These are phyloP conservation scores for Eucalyptus fibrosa DNA, from an alignment of 345 rosid species.

Conservation along the genomic window DNA sequence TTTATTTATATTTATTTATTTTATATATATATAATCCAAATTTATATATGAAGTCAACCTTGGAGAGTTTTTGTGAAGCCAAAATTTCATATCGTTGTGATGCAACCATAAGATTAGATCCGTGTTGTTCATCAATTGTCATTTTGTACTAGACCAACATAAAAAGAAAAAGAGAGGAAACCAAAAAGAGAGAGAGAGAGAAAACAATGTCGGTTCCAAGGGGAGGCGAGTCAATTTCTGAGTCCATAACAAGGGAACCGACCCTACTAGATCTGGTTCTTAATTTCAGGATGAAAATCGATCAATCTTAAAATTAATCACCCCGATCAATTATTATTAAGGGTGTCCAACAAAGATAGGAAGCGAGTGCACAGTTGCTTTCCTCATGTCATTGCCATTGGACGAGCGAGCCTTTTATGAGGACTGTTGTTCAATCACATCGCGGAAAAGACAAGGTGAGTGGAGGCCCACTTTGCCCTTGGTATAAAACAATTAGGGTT, in stretches of 20 bases:
- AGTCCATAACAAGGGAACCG: background rate
- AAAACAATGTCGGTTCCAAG: background rate
- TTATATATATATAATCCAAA: background rate
- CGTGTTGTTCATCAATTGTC: accelerated
- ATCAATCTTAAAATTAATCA: too few relatives aligned
- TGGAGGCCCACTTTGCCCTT: background rate
- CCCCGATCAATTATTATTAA: accelerated
- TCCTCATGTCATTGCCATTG: background rate
- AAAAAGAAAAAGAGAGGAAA: background rate
- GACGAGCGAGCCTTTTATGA: background rate
- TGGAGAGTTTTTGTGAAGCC: background rate
- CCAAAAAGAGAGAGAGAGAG: background rate
- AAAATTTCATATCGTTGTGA: background rate
- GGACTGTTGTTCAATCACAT: background rate
- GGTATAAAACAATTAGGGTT: background rate
- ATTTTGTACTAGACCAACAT: background rate
- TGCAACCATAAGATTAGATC: background rate
- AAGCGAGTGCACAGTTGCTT: background rate
- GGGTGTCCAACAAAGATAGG: background rate
- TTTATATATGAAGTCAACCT: background rate
- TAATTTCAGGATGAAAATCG: background rate
- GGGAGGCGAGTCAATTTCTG: background rate
- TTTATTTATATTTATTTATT: background rate
- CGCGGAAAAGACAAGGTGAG: background rate
- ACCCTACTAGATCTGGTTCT: background rate